Evolutionary conservation across 2,329 filamentous ascomycete species (phyloP), one percentile per base, ranked within the genome.

Genomic region (Fusarium illudens): DNA sequence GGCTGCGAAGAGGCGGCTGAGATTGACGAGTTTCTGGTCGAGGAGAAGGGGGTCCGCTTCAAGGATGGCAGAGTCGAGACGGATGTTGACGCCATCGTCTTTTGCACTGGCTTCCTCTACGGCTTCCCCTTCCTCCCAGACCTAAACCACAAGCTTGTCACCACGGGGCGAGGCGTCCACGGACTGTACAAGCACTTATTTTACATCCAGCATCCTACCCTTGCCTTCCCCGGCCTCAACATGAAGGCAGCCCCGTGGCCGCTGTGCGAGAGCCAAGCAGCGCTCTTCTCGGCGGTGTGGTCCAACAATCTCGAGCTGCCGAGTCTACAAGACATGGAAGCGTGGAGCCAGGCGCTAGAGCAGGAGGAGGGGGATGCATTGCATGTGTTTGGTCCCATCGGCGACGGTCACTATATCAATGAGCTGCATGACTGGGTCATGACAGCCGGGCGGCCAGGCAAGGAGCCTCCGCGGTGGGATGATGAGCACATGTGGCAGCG

Each of bases 181-280:
- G 88, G 90, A 32, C 79, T 94, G 4, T 97, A 94, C 76, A 84
- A 93, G 68, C 93, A 98, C 72, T 73, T 97, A 10, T 90, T 97
- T 76, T 89, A 90, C 76, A 89, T 90, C 4, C 82, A 87, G 1
- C 87, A 93, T 63, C 93, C 94, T 1, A 96, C 92, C 0, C 82
- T 98, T 1, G 90, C 87, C 1, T 94, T 97, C 75, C 84, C 92
- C 0, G 88, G 87, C 0, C 82, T 97, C 36, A 90, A 92, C 15
- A 90, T 94, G 75, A 91, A 91, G 70, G 87, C 96, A n/a, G 91
- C 96, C n/a, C 95, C 95, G 0, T 97, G 97, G 76, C 90, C 92
- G 0, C 73, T 96, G 1, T 86, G 90, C 0, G 93, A 97, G 79
- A 89, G 87, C 6, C 94, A 97, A 78, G 89, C 89, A 1, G 91